phyloP scores from a whole-genome alignment of 495 filamentous ascomycete genomes.

The Penicillium flavigenum region DNA sequence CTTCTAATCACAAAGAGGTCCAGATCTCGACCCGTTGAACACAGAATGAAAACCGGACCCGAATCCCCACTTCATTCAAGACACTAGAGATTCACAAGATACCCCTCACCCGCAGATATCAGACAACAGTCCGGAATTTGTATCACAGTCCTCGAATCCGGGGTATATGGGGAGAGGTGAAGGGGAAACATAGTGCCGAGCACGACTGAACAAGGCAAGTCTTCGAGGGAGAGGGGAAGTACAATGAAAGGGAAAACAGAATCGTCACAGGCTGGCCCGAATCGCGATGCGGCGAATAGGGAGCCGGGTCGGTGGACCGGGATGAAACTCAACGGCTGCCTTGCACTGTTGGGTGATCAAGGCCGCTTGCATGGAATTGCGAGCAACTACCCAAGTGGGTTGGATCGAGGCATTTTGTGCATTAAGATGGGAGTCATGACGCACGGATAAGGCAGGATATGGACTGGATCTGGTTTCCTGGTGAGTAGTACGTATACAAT shows the following conservation, averaged over 20 bases:
- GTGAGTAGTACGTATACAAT: not conserved
- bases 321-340: slow-evolving; percentile 30
- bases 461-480: not conserved
- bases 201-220: slow-evolving; percentile 12
- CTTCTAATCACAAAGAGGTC: slow-evolving; percentile 1
- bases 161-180: slow-evolving; percentile 11
- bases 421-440: not conserved
- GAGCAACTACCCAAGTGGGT: slow-evolving; percentile 22
- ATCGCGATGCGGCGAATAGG: slow-evolving; percentile 28
- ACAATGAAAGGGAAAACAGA: slow-evolving; percentile 14
- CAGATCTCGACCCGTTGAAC: slow-evolving; percentile 1
- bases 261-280: slow-evolving; percentile 20
- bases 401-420: slow-evolving; percentile 19
- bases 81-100: not conserved
- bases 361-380: slow-evolving; percentile 12
- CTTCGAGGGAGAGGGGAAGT: slow-evolving; percentile 8
- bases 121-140: slow-evolving; percentile 7
- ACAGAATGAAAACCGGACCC: slow-evolving; percentile 3
- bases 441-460: not conserved
- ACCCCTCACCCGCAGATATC: not conserved
- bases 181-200: slow-evolving; percentile 5
- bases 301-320: slow-evolving; percentile 16
- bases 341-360: slow-evolving; percentile 13
- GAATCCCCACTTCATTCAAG: not conserved
- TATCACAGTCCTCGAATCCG: slow-evolving; percentile 17